phyloP scores from a whole-genome alignment of 371 early-diverging fungal species.

The Rhizopus delemar region DNA sequence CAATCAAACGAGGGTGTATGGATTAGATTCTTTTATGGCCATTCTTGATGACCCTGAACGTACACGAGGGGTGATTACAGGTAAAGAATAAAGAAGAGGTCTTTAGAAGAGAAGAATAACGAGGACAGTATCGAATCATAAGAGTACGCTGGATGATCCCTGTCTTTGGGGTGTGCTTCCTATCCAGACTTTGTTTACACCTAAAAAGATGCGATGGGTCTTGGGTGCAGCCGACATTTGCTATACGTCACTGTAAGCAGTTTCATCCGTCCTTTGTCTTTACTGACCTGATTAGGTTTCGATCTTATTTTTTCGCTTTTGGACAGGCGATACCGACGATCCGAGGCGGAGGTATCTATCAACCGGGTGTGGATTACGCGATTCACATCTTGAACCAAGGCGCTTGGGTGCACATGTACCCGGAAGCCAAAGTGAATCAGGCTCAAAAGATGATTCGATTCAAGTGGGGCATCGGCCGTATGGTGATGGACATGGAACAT shows the following conservation, averaged over 20 bases:
- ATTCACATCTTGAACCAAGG: slow-evolving; percentile 42
- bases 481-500: slow-evolving; percentile 74
- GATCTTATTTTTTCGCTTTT: slow-evolving; percentile 71
- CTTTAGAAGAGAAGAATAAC: neutral
- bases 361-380: slow-evolving; percentile 80
- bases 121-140: slow-evolving; percentile 49
- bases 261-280: neutral
- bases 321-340: slow-evolving; percentile 84
- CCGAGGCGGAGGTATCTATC: slow-evolving; percentile 84
- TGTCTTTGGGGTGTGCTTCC: slow-evolving; percentile 79
- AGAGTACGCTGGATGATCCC: slow-evolving; percentile 78
- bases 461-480: slow-evolving; percentile 86
- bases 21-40: slow-evolving; percentile 60
- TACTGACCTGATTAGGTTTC: slow-evolving; percentile 35
- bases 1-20: slow-evolving; percentile 53
- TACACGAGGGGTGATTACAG: slow-evolving; percentile 65
- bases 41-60: slow-evolving; percentile 61
- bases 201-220: slow-evolving; percentile 73
- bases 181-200: slow-evolving; percentile 44
- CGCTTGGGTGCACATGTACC: slow-evolving; percentile 79
- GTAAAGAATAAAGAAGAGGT: slow-evolving; percentile 29
- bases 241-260: slow-evolving; percentile 66
- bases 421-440: slow-evolving; percentile 82
- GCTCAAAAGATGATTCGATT: slow-evolving; percentile 64
- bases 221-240: slow-evolving; percentile 87